Conservation (phyloP, 1,284 basidiomycete genomes). For the Leccinum pachyderme region DNA sequence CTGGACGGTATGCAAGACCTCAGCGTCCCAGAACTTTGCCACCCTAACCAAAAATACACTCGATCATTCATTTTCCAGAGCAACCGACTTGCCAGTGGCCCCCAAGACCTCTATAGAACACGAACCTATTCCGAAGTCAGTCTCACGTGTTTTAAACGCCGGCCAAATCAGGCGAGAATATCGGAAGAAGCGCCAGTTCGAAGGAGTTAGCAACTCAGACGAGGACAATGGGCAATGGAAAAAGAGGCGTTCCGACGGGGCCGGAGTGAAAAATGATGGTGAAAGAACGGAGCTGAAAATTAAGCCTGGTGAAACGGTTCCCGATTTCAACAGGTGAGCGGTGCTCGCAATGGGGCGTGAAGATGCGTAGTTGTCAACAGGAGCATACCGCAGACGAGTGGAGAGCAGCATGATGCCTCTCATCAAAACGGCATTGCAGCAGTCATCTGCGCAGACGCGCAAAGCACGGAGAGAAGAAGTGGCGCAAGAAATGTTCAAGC, state of each 20-base stretch:
- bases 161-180: slow-evolving; percentile 53
- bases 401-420: slow-evolving; percentile 66
- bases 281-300: slow-evolving; percentile 44
- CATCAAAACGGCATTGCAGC: slow-evolving; percentile 58
- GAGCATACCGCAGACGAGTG: slow-evolving; percentile 51
- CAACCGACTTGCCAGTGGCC: slow-evolving; percentile 42
- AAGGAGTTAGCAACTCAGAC: slow-evolving; percentile 32
- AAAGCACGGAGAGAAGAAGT: slow-evolving; percentile 44
- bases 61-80: slow-evolving; percentile 36
- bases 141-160: slow-evolving; percentile 62
- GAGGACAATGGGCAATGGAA: slow-evolving; percentile 36
- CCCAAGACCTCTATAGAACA: slow-evolving; percentile 39
- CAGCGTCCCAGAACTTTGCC: neutral
- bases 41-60: neutral
- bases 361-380: slow-evolving; percentile 9
- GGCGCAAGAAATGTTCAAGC: slow-evolving; percentile 24
- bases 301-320: slow-evolving; percentile 64
- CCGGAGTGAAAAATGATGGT: slow-evolving; percentile 21
- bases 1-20: slow-evolving; percentile 36
- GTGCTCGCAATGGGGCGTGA: slow-evolving; percentile 5
- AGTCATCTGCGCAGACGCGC: slow-evolving; percentile 51
- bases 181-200: slow-evolving; percentile 48
- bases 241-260: slow-evolving; percentile 33
- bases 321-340: slow-evolving; percentile 70
- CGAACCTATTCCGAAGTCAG: slow-evolving; percentile 68